These are phyloP conservation scores for Alternaria alternata DNA, from an alignment of 2,329 filamentous ascomycete species.

Conservation along the genomic window DNA sequence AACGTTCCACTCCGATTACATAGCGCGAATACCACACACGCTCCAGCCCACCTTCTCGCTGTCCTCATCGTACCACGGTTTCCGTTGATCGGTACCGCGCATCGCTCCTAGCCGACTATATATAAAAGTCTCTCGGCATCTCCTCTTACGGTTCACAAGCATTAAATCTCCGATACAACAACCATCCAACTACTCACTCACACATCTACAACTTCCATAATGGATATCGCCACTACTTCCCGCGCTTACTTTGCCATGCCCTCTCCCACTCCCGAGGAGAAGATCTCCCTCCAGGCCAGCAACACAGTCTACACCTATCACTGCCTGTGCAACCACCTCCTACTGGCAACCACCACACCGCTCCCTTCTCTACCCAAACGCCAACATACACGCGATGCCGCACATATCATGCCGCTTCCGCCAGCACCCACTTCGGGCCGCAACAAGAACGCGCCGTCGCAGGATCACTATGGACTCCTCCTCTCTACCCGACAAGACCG, in stretches of 20 bases:
- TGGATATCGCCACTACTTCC: conserved; percentile 44
- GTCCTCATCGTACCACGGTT: conserved; percentile 1
- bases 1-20: conserved; percentile 1
- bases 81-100: conserved; percentile 13
- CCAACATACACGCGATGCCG: conserved; percentile 58
- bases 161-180: conserved; percentile 3
- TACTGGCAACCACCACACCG: conserved; percentile 66
- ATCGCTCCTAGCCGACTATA: conserved; percentile 1
- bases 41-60: not conserved
- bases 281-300: conserved; percentile 46
- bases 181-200: not conserved
- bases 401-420: conserved; percentile 66
- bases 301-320: conserved; percentile 63
- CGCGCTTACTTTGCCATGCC: conserved; percentile 46
- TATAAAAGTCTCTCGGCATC: not conserved
- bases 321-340: conserved; percentile 72
- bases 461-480: conserved; percentile 60
- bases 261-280: conserved; percentile 39
- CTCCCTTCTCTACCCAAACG: conserved; percentile 64
- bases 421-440: conserved; percentile 30
- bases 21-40: conserved; percentile 3
- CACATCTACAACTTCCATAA: conserved; percentile 16
- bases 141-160: conserved; percentile 3
- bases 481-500: conserved; percentile 59
- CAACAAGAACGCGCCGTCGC: conserved; percentile 12